Percentiles rank a stretch among this genome's conserved stretches.
Evolutionary conservation across 2,329 filamentous ascomycete species (phyloP).

Genomic region (Botrytis paeoniae): DNA sequence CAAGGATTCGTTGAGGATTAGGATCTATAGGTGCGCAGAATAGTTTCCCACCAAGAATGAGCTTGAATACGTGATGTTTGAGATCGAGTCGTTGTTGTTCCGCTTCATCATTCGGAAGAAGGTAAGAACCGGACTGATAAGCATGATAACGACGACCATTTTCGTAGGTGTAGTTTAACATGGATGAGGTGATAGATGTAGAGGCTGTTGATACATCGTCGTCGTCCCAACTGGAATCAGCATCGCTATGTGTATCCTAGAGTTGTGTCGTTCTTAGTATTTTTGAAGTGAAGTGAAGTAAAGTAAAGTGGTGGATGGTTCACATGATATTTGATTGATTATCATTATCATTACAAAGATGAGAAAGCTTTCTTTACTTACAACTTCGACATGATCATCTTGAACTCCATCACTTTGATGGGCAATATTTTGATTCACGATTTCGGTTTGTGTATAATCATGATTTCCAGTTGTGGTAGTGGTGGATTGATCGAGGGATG

Average conservation of each 20-base stretch:
- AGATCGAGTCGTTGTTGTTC: conserved; percentile 59
- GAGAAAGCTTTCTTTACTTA: not conserved
- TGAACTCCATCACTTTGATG: conserved; percentile 7
- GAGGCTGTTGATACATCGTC: not conserved
- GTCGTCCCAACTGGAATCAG: conserved; percentile 10
- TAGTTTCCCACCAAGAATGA: conserved; percentile 36
- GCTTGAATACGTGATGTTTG: conserved; percentile 40
- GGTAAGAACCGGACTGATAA: conserved; percentile 53
- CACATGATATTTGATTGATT: not conserved
- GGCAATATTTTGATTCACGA: not conserved
- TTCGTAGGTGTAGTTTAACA: conserved; percentile 52
- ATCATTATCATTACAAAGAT: not conserved
- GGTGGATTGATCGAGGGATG: not conserved
- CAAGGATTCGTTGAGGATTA: conserved; percentile 50
- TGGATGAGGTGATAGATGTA: conserved; percentile 34
- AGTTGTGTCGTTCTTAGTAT: not conserved
- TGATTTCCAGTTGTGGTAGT: not conserved
- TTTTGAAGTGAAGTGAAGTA: not conserved
- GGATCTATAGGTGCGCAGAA: conserved; percentile 51
- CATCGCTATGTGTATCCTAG: conserved; percentile 16
- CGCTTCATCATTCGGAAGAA: conserved; percentile 58
- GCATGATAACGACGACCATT: conserved; percentile 59
- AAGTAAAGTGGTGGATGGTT: not conserved
- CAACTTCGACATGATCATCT: conserved; percentile 9
- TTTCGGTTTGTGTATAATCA: not conserved